Conservation (phyloP, 2,329 filamentous ascomycete genomes). For the Lasiodiplodia gonubiensis region DNA sequence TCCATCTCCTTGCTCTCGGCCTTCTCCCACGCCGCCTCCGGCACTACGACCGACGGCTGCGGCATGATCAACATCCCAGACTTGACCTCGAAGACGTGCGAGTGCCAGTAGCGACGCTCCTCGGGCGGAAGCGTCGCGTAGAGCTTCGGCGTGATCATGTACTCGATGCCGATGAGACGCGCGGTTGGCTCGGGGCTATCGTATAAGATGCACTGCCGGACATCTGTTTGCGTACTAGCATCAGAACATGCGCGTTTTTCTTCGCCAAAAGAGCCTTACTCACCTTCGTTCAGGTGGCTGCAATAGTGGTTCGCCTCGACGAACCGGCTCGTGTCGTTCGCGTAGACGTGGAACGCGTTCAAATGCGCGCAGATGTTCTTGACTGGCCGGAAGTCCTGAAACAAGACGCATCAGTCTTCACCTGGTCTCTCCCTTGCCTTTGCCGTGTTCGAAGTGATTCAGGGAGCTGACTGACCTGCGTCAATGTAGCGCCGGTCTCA, state of each 20-base stretch:
- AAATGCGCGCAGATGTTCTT: slow-evolving; percentile 81
- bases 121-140: slow-evolving; percentile 68
- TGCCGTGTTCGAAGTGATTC: slow-evolving; percentile 16
- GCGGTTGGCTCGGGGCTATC: slow-evolving; percentile 71
- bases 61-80: slow-evolving; percentile 83
- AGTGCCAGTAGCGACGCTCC: slow-evolving; percentile 81
- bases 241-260: background rate
- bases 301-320: slow-evolving; percentile 89
- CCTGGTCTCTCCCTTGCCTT: background rate
- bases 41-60: slow-evolving; percentile 57
- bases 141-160: slow-evolving; percentile 77
- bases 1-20: slow-evolving; percentile 84
- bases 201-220: slow-evolving; percentile 86
- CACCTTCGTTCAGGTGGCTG: slow-evolving; percentile 70
- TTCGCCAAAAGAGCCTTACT: background rate
- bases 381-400: slow-evolving; percentile 70
- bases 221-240: slow-evolving; percentile 54
- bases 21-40: slow-evolving; percentile 70
- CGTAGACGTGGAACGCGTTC: slow-evolving; percentile 86
- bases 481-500: slow-evolving; percentile 64
- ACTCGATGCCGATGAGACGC: slow-evolving; percentile 75
- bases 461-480: slow-evolving; percentile 56
- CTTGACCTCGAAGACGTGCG: slow-evolving; percentile 75
- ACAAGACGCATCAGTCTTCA: slow-evolving; percentile 12
- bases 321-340: slow-evolving; percentile 69